Conservation (phyloP, 805 yeast genomes). For the Debaryomyces prosopidis region DNA sequence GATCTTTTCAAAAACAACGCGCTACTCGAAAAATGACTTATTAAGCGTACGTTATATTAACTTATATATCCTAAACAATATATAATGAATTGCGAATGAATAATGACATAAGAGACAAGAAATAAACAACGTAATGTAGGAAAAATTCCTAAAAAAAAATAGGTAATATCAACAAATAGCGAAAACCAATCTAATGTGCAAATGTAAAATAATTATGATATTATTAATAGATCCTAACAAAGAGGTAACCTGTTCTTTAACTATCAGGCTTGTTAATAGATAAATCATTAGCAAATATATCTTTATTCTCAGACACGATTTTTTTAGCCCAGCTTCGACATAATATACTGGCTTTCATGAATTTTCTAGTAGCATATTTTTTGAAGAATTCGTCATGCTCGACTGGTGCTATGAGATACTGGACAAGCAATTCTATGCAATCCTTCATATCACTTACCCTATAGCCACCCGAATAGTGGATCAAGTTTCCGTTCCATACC, state of each 20-base stretch:
- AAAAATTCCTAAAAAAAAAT: neutral
- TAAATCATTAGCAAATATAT: slow-evolving; percentile 30
- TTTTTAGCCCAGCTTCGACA: slow-evolving; percentile 84
- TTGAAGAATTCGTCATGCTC: slow-evolving; percentile 91
- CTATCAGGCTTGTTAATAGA: neutral
- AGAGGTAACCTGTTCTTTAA: neutral
- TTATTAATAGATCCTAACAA: slow-evolving; percentile 1
- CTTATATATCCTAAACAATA: neutral
- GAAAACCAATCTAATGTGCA: neutral
- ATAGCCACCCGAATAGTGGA: slow-evolving; percentile 91
- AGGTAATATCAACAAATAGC: neutral
- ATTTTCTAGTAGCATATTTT: slow-evolving; percentile 87
- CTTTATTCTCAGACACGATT: slow-evolving; percentile 46
- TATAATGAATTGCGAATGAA: neutral
- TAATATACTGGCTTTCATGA: slow-evolving; percentile 78
- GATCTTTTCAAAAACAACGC: slow-evolving; percentile 1
- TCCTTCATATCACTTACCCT: slow-evolving; percentile 70
- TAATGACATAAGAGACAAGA: neutral
- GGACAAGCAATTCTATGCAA: slow-evolving; percentile 71
- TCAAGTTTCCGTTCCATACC: slow-evolving; percentile 83
- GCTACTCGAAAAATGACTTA: neutral
- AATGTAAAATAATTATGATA: neutral
- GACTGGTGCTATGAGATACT: slow-evolving; percentile 76
- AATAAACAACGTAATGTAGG: neutral
- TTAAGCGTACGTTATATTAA: neutral